A percentile compares a stretch with the other conserved stretches of the same genome.
phyloP scores from a whole-genome alignment of 768 basidiomycete genomes.

The Glaciozyma martinii region DNA sequence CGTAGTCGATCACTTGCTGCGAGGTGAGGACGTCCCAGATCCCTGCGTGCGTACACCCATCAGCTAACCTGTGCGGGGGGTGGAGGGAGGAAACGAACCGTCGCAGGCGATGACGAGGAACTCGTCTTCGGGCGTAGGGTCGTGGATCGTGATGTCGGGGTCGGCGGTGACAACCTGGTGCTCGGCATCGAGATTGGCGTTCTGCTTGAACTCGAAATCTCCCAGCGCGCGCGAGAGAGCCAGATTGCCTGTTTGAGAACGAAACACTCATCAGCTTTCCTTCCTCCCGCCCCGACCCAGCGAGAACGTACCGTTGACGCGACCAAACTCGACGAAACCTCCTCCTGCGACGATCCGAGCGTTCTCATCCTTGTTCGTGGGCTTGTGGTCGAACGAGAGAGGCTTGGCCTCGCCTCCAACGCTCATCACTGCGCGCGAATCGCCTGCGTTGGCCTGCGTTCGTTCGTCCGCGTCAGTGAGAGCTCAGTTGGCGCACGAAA shows the following conservation, averaged over 20 bases:
- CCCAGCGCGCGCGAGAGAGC: slow-evolving; percentile 90
- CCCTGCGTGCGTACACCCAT: slow-evolving; percentile 47
- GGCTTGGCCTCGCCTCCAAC: slow-evolving; percentile 77
- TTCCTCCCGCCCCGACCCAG: background rate
- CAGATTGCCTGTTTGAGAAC: slow-evolving; percentile 62
- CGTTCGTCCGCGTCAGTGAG: background rate
- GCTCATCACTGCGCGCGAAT: slow-evolving; percentile 82
- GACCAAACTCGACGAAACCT: slow-evolving; percentile 90
- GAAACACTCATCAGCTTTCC: background rate
- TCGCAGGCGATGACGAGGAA: slow-evolving; percentile 96
- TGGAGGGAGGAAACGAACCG: slow-evolving; percentile 48
- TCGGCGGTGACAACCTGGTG: slow-evolving; percentile 89
- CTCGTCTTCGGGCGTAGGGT: slow-evolving; percentile 80
- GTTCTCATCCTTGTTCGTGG: slow-evolving; percentile 76
- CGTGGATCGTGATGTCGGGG: slow-evolving; percentile 78
- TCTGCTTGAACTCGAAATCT: slow-evolving; percentile 99
- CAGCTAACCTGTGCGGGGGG: background rate
- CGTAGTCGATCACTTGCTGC: slow-evolving; percentile 83
- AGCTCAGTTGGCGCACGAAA: background rate
- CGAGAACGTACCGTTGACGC: slow-evolving; percentile 70
- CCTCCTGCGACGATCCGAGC: slow-evolving; percentile 80
- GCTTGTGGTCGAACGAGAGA: slow-evolving; percentile 92
- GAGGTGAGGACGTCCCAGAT: slow-evolving; percentile 97
- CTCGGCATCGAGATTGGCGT: slow-evolving; percentile 67
- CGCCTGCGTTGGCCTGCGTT: slow-evolving; percentile 86